phyloP scores from a whole-genome alignment of 768 basidiomycete species.

The Lepiota brunneoincarnata region DNA sequence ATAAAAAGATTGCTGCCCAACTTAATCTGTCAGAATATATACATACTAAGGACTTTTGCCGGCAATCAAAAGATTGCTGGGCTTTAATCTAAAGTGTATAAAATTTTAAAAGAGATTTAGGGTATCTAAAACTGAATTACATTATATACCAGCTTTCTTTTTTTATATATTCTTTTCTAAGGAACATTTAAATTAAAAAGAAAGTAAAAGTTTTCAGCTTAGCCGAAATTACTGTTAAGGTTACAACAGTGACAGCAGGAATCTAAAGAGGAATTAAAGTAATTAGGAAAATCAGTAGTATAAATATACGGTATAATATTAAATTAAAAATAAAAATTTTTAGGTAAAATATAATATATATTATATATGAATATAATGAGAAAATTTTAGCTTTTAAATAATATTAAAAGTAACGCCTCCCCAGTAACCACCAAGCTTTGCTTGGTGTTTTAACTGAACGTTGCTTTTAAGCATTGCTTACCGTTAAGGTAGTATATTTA shows the following conservation, averaged over 20 bases:
- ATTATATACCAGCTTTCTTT: background rate
- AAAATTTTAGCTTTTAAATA: background rate
- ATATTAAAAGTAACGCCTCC: background rate
- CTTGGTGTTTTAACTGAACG: too few relatives aligned
- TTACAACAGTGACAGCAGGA: too few relatives aligned
- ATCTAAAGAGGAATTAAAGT: too few relatives aligned
- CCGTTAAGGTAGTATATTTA: background rate
- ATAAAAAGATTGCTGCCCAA: too few relatives aligned
- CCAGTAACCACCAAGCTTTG: too few relatives aligned
- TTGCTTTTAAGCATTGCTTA: background rate
- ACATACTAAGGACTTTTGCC: too few relatives aligned
- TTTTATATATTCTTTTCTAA: background rate
- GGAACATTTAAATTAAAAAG: background rate
- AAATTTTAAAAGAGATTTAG: constrained; percentile 1
- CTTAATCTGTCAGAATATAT: too few relatives aligned
- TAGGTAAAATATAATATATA: background rate
- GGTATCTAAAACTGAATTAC: constrained; percentile 5
- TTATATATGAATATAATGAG: background rate
- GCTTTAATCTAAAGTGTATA: background rate
- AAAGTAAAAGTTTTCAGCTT: background rate
- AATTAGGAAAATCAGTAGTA: constrained; percentile 2
- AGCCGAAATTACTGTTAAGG: background rate
- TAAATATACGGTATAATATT: background rate
- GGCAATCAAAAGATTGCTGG: too few relatives aligned
- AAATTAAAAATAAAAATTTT: too few relatives aligned